Percentiles rank a stretch among this genome's conserved stretches.
Conservation (phyloP, 2,329 filamentous ascomycete genomes). For the Huntiella moniliformis region DNA sequence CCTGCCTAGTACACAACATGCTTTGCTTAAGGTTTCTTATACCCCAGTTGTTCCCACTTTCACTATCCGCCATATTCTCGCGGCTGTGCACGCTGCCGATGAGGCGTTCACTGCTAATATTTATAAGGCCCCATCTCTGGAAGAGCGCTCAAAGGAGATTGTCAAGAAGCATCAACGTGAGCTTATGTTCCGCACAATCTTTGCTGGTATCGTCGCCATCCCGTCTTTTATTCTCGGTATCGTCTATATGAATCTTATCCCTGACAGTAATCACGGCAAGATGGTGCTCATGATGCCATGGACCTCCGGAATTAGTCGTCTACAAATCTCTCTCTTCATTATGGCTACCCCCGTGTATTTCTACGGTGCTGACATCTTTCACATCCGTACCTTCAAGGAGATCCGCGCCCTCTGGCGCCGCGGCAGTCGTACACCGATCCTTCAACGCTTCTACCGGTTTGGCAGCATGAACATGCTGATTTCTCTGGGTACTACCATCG, state of each 20-base stretch:
- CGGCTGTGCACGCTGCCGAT: conserved; percentile 47
- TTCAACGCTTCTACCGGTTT: conserved; percentile 72
- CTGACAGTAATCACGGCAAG: conserved; percentile 35
- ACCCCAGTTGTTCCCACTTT: conserved; percentile 46
- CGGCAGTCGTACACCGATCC: conserved; percentile 51
- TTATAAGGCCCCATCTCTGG: conserved; percentile 63
- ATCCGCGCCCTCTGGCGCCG: conserved; percentile 58
- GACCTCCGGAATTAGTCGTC: conserved; percentile 52
- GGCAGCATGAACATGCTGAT: conserved; percentile 95
- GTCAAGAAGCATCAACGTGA: conserved; percentile 49
- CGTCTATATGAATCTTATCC: conserved; percentile 72
- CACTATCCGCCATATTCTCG: conserved; percentile 58
- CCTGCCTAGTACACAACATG: conserved; percentile 37
- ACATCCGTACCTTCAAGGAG: conserved; percentile 61
- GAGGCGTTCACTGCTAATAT: conserved; percentile 47
- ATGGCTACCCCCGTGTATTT: conserved; percentile 77
- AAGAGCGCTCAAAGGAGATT: conserved; percentile 60
- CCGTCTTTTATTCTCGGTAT: conserved; percentile 79
- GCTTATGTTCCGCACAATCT: conserved; percentile 49
- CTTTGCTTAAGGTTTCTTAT: conserved; percentile 55
- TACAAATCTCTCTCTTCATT: conserved; percentile 63
- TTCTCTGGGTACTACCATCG: conserved; percentile 71
- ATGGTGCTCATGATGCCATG: conserved; percentile 52
- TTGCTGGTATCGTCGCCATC: conserved; percentile 52
- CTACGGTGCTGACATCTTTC: conserved; percentile 71